phyloP scores from a whole-genome alignment of 202 grass and related monocot genomes.

The Digitaria exilis region DNA sequence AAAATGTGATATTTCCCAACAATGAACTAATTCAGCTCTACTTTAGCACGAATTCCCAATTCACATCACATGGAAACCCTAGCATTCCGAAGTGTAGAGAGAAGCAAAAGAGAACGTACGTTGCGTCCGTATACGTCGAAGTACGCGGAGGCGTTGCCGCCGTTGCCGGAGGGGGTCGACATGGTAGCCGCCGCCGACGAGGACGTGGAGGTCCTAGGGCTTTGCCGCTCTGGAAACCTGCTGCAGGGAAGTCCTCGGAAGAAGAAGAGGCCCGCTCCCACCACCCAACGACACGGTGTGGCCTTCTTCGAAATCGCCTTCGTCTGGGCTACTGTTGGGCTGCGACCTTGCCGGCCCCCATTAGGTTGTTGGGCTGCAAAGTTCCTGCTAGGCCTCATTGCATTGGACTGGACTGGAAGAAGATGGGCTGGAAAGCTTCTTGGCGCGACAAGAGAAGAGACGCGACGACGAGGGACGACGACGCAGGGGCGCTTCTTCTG shows the following conservation, averaged over 20 bases:
- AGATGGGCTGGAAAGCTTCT: neutral
- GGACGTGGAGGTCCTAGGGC: slow-evolving; percentile 7
- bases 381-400: neutral
- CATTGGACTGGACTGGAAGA: neutral
- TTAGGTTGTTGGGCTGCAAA: neutral
- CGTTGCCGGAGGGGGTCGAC: slow-evolving; percentile 30
- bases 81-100: neutral
- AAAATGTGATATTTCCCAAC: neutral
- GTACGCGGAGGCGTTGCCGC: slow-evolving; percentile 30
- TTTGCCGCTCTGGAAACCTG: slow-evolving; percentile 3
- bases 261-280: neutral
- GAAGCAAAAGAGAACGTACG: slow-evolving; percentile 35
- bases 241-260: slow-evolving; percentile 21
- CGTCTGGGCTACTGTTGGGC: neutral
- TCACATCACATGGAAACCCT: neutral
- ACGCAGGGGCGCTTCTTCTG: neutral
- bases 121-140: slow-evolving; percentile 69
- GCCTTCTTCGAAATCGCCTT: neutral
- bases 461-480: neutral
- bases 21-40: neutral
- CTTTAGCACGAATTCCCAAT: neutral
- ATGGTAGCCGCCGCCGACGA: slow-evolving; percentile 20
- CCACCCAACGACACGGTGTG: neutral
- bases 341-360: neutral
- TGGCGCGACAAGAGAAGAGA: neutral